Conservation (phyloP, 345 rosid genomes). For the Crucihimalaya himalaica region DNA sequence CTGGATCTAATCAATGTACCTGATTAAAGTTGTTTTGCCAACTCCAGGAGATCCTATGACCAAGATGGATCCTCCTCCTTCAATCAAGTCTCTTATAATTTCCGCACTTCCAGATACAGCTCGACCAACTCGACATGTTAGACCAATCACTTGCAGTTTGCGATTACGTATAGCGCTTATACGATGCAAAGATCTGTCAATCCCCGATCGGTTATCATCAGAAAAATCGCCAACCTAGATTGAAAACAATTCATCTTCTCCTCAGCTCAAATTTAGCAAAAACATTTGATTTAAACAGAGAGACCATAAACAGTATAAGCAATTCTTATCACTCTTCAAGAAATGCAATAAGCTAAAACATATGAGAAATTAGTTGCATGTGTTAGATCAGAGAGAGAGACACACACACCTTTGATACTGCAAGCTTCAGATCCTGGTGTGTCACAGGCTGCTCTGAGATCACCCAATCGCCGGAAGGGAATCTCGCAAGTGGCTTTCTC, state of each 20-base stretch:
- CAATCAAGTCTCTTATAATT: conserved; percentile 77
- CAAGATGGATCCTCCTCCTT: conserved; percentile 86
- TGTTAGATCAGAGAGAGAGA: neutral
- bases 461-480: conserved; percentile 93
- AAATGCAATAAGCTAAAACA: conserved; percentile 1
- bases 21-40: conserved; percentile 95
- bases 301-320: neutral
- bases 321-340: neutral
- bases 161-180: conserved; percentile 96
- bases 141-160: conserved; percentile 81
- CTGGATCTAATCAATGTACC: conserved; percentile 48
- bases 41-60: conserved; percentile 96
- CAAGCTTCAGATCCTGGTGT: conserved; percentile 72
- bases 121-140: conserved; percentile 96
- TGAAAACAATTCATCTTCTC: conserved; percentile 4
- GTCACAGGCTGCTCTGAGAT: conserved; percentile 69
- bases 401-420: conserved; percentile 67
- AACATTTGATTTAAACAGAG: conserved; percentile 5
- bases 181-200: conserved; percentile 85
- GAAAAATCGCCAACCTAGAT: conserved; percentile 90
- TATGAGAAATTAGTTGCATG: conserved; percentile 23
- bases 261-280: conserved; percentile 12
- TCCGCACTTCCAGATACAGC: conserved; percentile 90
- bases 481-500: conserved; percentile 85
- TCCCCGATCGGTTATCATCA: conserved; percentile 93